phyloP scores from a whole-genome alignment of 805 yeast species.

The Kockiozyma suomiensis region DNA sequence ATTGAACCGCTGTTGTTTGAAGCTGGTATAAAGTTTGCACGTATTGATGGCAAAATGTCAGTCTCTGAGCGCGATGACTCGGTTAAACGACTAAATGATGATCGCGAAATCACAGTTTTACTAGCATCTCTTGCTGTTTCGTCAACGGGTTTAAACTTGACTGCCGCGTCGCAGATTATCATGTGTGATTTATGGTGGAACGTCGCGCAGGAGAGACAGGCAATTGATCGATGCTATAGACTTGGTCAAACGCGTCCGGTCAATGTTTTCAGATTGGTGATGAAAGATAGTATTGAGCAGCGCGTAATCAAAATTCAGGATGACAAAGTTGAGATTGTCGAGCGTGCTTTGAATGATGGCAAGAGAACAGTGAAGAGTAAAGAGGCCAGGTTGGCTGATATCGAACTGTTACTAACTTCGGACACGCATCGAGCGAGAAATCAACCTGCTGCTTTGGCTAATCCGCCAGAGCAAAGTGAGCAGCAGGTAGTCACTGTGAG shows the following conservation, averaged over 20 bases:
- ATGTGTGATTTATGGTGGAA: conserved; percentile 97
- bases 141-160: conserved; percentile 89
- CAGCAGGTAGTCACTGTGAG: too few relatives aligned
- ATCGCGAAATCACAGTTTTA: conserved; percentile 57
- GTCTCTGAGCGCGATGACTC: conserved; percentile 65
- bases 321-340: conserved; percentile 74
- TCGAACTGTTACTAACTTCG: conserved; percentile 20
- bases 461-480: conserved; percentile 2
- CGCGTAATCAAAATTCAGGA: conserved; percentile 81
- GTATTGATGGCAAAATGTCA: conserved; percentile 82
- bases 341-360: conserved; percentile 75
- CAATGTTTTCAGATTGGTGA: conserved; percentile 68
- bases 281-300: conserved; percentile 79
- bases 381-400: conserved; percentile 28
- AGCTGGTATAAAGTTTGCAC: conserved; percentile 50
- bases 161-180: conserved; percentile 91
- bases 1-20: conserved; percentile 53
- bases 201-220: conserved; percentile 96
- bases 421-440: background rate
- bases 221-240: conserved; percentile 93
- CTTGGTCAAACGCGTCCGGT: conserved; percentile 87
- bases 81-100: conserved; percentile 64
- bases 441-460: conserved; percentile 6
- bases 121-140: conserved; percentile 89
- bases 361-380: conserved; percentile 18